These are phyloP conservation scores for Stropharia rugosoannulata DNA, from an alignment of 768 basidiomycete genomes.

Conservation along the genomic window DNA sequence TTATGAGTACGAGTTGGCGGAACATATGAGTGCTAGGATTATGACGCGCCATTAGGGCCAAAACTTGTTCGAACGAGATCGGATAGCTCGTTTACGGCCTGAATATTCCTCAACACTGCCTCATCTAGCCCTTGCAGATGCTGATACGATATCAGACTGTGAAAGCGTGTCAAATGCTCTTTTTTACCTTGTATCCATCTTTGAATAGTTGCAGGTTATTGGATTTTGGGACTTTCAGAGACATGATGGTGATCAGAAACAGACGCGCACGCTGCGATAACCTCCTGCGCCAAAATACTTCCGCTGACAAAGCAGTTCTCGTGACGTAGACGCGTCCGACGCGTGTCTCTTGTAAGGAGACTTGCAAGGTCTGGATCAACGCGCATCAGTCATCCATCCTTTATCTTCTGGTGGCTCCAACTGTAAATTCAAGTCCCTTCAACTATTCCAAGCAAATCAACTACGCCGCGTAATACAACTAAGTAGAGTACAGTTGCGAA, in stretches of 20 bases:
- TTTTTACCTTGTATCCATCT: conserved; percentile 86
- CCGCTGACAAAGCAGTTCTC: conserved; percentile 4
- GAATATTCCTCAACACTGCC: conserved; percentile 94
- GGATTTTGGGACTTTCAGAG: conserved; percentile 90
- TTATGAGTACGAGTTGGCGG: neutral
- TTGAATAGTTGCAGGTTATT: conserved; percentile 93
- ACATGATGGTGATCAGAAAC: conserved; percentile 52
- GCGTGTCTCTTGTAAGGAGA: neutral
- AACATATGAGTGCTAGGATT: neutral
- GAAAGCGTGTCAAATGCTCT: neutral
- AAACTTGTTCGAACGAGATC: conserved; percentile 96
- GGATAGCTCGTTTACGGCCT: conserved; percentile 92
- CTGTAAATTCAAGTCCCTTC: neutral
- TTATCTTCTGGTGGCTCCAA: too few species aligned
- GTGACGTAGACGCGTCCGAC: neutral
- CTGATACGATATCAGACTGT: conserved; percentile 23
- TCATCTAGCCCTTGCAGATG: conserved; percentile 92
- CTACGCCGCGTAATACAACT: too few species aligned
- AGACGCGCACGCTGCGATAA: conserved; percentile 13
- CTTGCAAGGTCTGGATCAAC: neutral
- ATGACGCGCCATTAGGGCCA: conserved; percentile 84
- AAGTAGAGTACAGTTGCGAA: too few species aligned
- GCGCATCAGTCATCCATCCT: too few species aligned
- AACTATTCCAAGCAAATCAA: neutral
- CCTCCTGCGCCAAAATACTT: conserved; percentile 10